Percentiles rank a stretch among this genome's conserved stretches.
Evolutionary conservation across 2,329 filamentous ascomycete species (phyloP).

Genomic region (Alternaria solani): DNA sequence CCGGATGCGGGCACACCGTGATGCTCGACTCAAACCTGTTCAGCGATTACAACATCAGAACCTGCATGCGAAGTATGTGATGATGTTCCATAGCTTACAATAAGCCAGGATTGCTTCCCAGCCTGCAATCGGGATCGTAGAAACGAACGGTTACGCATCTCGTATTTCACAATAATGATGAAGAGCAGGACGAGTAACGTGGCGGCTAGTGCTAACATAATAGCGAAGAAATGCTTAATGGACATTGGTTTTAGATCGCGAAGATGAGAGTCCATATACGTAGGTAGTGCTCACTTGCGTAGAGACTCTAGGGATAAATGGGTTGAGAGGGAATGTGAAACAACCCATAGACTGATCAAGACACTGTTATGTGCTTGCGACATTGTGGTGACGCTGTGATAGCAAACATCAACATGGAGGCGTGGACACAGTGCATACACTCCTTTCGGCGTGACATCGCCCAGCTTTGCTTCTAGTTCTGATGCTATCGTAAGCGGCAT

Average conservation of each 20-base stretch:
- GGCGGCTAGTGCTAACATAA: background rate
- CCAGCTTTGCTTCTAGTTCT: background rate
- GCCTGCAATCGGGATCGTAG: background rate
- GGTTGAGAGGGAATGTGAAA: background rate
- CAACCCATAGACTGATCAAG: background rate
- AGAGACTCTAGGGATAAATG: background rate
- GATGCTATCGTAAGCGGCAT: background rate
- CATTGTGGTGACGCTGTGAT: background rate
- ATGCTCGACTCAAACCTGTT: background rate
- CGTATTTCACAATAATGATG: background rate
- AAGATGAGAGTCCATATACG: background rate
- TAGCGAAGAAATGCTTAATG: background rate
- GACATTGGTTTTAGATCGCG: background rate
- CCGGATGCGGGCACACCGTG: background rate
- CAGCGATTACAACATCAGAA: background rate
- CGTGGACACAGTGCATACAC: background rate
- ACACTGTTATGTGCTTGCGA: background rate
- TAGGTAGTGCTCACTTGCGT: background rate
- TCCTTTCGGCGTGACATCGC: background rate
- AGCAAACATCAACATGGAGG: background rate
- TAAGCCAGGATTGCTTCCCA: background rate
- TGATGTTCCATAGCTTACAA: background rate
- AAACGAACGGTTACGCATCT: background rate
- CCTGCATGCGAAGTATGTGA: background rate
- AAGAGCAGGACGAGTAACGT: background rate